Conservation (phyloP, 352 stramenopile species). For the Phytopythium aichiense region DNA sequence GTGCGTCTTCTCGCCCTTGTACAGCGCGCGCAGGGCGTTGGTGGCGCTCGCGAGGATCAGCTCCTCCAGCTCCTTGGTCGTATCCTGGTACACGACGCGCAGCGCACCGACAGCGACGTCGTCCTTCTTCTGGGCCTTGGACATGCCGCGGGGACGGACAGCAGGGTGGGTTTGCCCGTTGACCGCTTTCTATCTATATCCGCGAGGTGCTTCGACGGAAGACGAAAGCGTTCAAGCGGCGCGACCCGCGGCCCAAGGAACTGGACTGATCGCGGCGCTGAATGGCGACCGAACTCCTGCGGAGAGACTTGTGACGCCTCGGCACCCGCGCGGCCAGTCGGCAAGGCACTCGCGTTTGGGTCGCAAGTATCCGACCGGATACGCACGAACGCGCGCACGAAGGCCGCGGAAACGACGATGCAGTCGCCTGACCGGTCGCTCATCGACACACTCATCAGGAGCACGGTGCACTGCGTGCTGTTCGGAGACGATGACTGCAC, state of each 20-base stretch:
- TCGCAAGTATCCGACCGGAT: neutral
- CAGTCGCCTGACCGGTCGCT: slow-evolving; percentile 11
- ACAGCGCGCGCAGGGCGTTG: slow-evolving; percentile 75
- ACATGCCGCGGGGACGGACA: slow-evolving; percentile 28
- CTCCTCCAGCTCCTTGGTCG: slow-evolving; percentile 65
- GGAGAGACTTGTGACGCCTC: neutral
- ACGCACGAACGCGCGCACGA: slow-evolving; percentile 6
- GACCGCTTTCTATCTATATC: slow-evolving; percentile 5
- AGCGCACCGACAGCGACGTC: slow-evolving; percentile 63
- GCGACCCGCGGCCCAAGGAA: neutral
- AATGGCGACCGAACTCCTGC: neutral
- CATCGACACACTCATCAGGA: slow-evolving; percentile 35
- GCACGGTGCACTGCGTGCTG: slow-evolving; percentile 41
- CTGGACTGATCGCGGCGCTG: neutral
- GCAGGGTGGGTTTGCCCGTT: neutral
- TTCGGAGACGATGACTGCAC: slow-evolving; percentile 16
- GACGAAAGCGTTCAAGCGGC: neutral
- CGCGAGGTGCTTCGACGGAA: neutral
- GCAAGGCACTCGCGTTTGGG: neutral
- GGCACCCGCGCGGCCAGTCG: neutral
- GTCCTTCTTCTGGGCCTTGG: slow-evolving; percentile 78
- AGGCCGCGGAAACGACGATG: slow-evolving; percentile 3
- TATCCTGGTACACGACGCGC: slow-evolving; percentile 69
- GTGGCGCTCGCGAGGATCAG: slow-evolving; percentile 65
- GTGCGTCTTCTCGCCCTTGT: slow-evolving; percentile 83